Evolutionary conservation across 805 yeast genomes (phyloP).

Genomic region (Metschnikowia henanensis): DNA sequence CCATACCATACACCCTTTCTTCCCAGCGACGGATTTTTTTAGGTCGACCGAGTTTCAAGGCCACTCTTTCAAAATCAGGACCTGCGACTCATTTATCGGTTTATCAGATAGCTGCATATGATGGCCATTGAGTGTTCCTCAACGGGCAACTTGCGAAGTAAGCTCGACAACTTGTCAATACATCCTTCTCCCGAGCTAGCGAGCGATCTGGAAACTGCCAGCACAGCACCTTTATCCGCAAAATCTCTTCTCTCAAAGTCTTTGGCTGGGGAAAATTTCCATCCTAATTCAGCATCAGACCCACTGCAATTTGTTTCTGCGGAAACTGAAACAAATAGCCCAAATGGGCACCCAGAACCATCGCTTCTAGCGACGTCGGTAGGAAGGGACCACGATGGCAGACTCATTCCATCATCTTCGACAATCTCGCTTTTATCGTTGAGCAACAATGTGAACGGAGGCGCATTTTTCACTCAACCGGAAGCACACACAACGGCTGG

Average conservation of each 20-base stretch:
- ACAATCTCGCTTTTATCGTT: conserved; percentile 41
- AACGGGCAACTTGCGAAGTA: conserved; percentile 17
- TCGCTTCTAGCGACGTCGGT: conserved; percentile 43
- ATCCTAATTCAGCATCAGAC: conserved; percentile 1
- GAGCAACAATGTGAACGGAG: conserved; percentile 20
- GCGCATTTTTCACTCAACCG: neutral
- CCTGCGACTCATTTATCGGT: neutral
- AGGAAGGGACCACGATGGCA: conserved; percentile 41
- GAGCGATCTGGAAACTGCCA: conserved; percentile 6
- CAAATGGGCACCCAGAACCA: conserved; percentile 46
- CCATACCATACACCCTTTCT: too few relatives aligned
- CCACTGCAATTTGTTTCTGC: conserved; percentile 4
- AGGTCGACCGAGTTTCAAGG: too few relatives aligned
- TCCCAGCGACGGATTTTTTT: neutral
- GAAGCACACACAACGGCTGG: neutral
- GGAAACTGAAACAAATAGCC: conserved; percentile 18
- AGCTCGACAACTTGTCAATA: conserved; percentile 19
- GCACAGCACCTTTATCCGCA: conserved; percentile 11
- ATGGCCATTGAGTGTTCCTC: conserved; percentile 13
- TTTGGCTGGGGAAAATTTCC: conserved; percentile 23
- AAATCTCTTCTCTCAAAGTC: conserved; percentile 29
- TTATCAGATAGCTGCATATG: conserved; percentile 1
- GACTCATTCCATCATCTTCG: conserved; percentile 43
- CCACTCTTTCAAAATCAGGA: too few relatives aligned
- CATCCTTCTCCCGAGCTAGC: conserved; percentile 7